A percentile compares a stretch with the other conserved stretches of the same genome.
Conservation (phyloP, 768 basidiomycete genomes). For the Agrocybe chaxingu region DNA sequence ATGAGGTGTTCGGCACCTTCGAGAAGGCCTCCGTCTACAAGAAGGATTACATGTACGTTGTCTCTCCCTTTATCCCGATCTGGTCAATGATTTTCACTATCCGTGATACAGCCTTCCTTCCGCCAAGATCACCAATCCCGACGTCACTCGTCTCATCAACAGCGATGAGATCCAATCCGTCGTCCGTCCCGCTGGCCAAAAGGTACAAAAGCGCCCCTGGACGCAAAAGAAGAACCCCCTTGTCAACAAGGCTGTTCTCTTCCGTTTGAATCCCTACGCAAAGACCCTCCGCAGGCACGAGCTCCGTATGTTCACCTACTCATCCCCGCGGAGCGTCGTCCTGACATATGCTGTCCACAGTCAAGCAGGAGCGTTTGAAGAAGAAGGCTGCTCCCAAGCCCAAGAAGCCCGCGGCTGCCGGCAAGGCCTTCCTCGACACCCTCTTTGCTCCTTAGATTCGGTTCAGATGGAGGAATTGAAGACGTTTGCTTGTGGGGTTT, state of each 20-base stretch:
- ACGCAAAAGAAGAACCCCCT: conserved; percentile 99
- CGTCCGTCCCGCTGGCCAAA: conserved; percentile 84
- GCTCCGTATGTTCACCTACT: conserved; percentile 56
- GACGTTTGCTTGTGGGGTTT: too few relatives aligned
- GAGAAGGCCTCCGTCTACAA: conserved; percentile 84
- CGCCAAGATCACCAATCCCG: conserved; percentile 96
- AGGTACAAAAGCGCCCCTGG: conserved; percentile 90
- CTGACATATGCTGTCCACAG: conserved; percentile 31
- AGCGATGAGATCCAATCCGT: conserved; percentile 97
- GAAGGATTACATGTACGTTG: conserved; percentile 79
- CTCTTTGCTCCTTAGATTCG: conserved; percentile 77
- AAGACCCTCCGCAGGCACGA: conserved; percentile 91
- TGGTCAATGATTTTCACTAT: neutral
- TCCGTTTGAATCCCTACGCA: conserved; percentile 98
- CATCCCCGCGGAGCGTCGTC: neutral
- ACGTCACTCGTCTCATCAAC: conserved; percentile 97
- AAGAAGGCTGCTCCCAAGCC: conserved; percentile 63
- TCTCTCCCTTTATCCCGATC: neutral
- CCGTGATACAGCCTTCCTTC: conserved; percentile 67
- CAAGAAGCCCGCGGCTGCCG: conserved; percentile 60
- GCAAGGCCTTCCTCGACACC: conserved; percentile 79
- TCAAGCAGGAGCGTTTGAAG: conserved; percentile 77
- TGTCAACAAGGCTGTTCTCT: conserved; percentile 88
- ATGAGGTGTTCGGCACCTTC: conserved; percentile 93
- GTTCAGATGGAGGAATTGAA: too few relatives aligned